phyloP scores from a whole-genome alignment of 2,329 filamentous ascomycete genomes.

The Pseudocercospora macadamiae region DNA sequence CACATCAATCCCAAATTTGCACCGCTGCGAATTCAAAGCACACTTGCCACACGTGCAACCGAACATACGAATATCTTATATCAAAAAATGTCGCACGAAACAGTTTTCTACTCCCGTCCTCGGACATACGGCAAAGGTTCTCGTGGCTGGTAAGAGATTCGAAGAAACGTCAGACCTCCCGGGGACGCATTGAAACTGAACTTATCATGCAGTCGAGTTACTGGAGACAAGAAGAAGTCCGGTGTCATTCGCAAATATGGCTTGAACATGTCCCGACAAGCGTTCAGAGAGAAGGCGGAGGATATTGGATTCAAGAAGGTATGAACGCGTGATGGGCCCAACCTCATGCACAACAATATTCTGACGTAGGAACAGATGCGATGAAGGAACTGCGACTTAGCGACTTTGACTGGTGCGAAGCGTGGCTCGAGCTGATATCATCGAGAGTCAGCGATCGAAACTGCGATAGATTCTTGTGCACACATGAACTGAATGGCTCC shows the following conservation, averaged over 20 bases:
- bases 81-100: slow-evolving; percentile 34
- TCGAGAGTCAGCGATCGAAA: too few species aligned
- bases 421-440: too few species aligned
- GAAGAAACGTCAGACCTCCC: background rate
- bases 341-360: background rate
- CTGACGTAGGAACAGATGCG: background rate
- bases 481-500: too few species aligned
- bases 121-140: slow-evolving; percentile 34
- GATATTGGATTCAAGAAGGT: slow-evolving; percentile 36
- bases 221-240: slow-evolving; percentile 34
- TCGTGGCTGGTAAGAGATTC: slow-evolving; percentile 29
- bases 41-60: too few species aligned
- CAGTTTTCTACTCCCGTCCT: slow-evolving; percentile 34
- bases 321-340: too few species aligned
- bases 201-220: slow-evolving; percentile 27
- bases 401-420: too few species aligned
- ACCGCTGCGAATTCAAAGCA: background rate
- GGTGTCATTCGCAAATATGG: slow-evolving; percentile 35
- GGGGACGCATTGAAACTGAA: background rate
- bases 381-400: background rate
- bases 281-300: slow-evolving; percentile 34
- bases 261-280: slow-evolving; percentile 34
- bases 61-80: too few species aligned
- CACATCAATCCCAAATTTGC: background rate
- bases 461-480: too few species aligned